Percentiles rank a stretch among this genome's conserved stretches.
These are phyloP conservation scores for Rhododendron vialii DNA, from an alignment of 148 eudicot species.

Conservation along the genomic window DNA sequence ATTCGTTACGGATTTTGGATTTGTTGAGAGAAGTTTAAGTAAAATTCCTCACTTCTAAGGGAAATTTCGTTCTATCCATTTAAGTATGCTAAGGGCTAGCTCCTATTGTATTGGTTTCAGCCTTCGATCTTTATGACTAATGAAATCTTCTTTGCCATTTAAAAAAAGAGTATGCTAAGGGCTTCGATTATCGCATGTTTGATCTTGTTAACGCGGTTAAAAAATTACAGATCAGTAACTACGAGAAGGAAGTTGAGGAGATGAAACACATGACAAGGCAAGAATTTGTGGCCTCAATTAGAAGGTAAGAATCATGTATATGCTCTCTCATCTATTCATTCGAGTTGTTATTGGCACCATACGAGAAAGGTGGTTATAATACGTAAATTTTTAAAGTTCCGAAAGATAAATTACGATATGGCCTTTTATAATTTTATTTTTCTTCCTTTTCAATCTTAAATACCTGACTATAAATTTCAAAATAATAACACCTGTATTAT, in stretches of 20 bases:
- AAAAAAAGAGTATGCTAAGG: not conserved
- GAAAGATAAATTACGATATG: not conserved
- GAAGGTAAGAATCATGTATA: conserved; percentile 50
- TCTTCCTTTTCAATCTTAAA: not conserved
- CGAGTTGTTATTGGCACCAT: not conserved
- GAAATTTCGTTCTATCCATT: not conserved
- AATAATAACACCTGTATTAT: not conserved
- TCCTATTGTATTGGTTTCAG: too few relatives aligned
- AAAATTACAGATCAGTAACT: conserved; percentile 66
- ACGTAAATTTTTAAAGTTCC: not conserved
- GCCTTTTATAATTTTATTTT: not conserved
- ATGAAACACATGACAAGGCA: conserved; percentile 98
- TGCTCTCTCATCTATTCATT: not conserved
- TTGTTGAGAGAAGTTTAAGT: not conserved
- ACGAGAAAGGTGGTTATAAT: not conserved
- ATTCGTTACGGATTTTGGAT: not conserved
- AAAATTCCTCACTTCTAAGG: not conserved
- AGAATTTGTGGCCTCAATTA: conserved; percentile 88
- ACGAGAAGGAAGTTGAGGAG: conserved; percentile 92
- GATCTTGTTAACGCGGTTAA: not conserved
- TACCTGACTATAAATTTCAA: not conserved
- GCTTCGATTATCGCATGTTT: not conserved
- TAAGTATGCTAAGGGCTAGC: not conserved
- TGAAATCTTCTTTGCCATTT: too few relatives aligned
- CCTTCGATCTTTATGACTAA: too few relatives aligned